Evolutionary conservation across 257 asterid genomes (phyloP).

Genomic region (Solanum piurae): DNA sequence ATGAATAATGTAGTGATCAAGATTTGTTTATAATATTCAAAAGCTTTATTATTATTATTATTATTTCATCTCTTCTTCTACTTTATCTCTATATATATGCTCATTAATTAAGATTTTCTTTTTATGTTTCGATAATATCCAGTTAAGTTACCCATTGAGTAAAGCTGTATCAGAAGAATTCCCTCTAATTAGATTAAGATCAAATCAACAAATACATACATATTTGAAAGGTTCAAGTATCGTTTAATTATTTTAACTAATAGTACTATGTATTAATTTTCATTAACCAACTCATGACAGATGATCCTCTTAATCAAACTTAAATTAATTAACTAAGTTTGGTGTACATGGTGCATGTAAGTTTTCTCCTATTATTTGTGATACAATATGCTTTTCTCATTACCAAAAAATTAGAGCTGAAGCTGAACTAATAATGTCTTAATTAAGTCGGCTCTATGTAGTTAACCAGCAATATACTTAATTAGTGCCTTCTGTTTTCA

Average conservation of each 20-base stretch:
- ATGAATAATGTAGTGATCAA: constrained; percentile 18
- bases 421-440: neutral
- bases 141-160: neutral
- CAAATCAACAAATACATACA: neutral
- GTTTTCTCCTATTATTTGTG: neutral
- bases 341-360: neutral
- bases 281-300: neutral
- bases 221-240: neutral
- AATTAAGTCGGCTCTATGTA: neutral
- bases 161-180: neutral
- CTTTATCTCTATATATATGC: neutral
- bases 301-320: neutral
- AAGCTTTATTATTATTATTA: neutral
- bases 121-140: neutral
- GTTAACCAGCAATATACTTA: neutral
- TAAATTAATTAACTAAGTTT: neutral
- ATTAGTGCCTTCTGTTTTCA: neutral
- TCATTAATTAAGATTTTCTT: neutral
- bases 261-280: neutral
- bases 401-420: neutral
- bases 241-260: neutral
- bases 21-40: constrained; percentile 1
- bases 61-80: neutral
- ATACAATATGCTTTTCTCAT: neutral
- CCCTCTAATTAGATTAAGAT: neutral